Percentiles rank a stretch among this genome's conserved stretches.
These are phyloP conservation scores for Bipolaris bicolor DNA, from an alignment of 2,329 filamentous ascomycete species.

Conservation along the genomic window DNA sequence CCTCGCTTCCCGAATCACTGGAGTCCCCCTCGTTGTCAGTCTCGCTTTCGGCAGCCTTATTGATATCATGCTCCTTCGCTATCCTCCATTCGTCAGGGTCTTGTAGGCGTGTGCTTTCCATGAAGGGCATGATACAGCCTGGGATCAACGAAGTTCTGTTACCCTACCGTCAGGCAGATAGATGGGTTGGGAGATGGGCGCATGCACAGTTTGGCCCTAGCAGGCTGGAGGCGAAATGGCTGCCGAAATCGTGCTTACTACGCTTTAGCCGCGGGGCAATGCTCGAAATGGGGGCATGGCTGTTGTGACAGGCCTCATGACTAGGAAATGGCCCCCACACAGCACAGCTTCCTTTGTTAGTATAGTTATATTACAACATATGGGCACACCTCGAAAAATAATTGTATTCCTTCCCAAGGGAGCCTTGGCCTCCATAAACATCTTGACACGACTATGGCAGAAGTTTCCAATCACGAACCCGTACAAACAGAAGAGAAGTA, in stretches of 20 bases:
- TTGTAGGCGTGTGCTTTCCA: not conserved
- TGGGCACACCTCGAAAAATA: not conserved
- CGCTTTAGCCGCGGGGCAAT: not conserved
- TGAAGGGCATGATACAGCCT: not conserved
- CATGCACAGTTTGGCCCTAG: not conserved
- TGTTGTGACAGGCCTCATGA: not conserved
- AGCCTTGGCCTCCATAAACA: not conserved
- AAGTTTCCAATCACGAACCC: not conserved
- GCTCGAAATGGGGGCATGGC: not conserved
- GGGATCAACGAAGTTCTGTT: not conserved
- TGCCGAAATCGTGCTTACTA: not conserved
- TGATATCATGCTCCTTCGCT: not conserved
- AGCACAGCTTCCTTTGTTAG: not conserved
- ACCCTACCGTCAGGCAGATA: not conserved
- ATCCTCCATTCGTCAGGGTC: not conserved
- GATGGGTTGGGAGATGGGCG: not conserved
- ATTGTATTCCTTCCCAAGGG: not conserved
- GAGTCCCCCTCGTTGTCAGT: not conserved
- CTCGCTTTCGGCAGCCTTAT: not conserved
- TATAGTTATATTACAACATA: not conserved
- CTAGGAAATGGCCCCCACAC: not conserved
- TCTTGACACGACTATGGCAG: not conserved
- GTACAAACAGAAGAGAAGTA: not conserved
- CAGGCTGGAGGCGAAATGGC: not conserved
- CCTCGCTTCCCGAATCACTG: not conserved